Percentiles rank a stretch among this genome's conserved stretches.
Conservation (phyloP, 805 yeast species). For the Yamadazyma olivae region DNA sequence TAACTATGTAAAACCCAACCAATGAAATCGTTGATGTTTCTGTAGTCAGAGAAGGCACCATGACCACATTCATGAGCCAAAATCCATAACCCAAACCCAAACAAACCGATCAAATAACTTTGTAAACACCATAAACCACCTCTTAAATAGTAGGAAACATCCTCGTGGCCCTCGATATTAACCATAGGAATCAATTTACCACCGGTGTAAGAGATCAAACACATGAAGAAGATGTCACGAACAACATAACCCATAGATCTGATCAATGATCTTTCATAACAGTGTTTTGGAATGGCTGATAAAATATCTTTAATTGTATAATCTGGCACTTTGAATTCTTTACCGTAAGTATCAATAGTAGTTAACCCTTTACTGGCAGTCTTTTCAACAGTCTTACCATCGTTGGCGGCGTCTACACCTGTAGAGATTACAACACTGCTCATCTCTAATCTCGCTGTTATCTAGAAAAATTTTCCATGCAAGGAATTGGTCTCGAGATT, state of each 20-base stretch:
- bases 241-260: slow-evolving; percentile 50
- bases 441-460: too few species aligned
- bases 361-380: slow-evolving; percentile 1
- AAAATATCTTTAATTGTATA: slow-evolving; percentile 57
- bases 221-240: slow-evolving; percentile 50
- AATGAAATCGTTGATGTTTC: slow-evolving; percentile 48
- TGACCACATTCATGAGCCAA: slow-evolving; percentile 67
- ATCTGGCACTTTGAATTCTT: slow-evolving; percentile 58
- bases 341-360: slow-evolving; percentile 52
- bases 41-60: slow-evolving; percentile 56
- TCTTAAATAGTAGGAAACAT: slow-evolving; percentile 3
- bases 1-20: slow-evolving; percentile 64
- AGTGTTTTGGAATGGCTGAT: slow-evolving; percentile 57
- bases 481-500: background rate
- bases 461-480: background rate
- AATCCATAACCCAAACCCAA: slow-evolving; percentile 60
- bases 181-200: slow-evolving; percentile 42
- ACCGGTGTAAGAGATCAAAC: slow-evolving; percentile 40
- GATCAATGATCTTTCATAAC: slow-evolving; percentile 52
- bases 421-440: slow-evolving; percentile 2
- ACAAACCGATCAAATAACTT: slow-evolving; percentile 47
- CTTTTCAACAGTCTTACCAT: background rate
- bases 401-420: slow-evolving; percentile 3
- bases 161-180: slow-evolving; percentile 16
- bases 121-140: slow-evolving; percentile 50